Evolutionary conservation across 257 asterid genomes (phyloP).

Genomic region (Lithospermum erythrorhizon): DNA sequence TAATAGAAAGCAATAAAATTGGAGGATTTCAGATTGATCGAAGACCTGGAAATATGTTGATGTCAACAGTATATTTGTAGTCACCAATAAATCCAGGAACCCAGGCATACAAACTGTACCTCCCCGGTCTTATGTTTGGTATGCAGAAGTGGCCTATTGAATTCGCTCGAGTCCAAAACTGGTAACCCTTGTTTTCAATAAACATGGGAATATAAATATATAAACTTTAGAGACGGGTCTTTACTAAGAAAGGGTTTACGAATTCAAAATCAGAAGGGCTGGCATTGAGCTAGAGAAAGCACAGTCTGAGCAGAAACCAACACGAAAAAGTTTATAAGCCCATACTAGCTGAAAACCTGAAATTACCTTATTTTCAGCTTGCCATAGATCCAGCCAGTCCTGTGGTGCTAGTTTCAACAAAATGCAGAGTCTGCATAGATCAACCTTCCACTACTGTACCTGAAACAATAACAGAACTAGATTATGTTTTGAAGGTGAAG

Average conservation of each 20-base stretch:
- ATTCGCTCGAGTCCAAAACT: constrained; percentile 58
- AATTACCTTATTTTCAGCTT: constrained; percentile 42
- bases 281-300: not conserved
- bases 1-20: no score
- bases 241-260: not conserved
- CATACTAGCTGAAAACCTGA: not conserved
- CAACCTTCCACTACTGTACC: constrained; percentile 8
- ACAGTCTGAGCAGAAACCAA: not conserved
- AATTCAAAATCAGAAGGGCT: not conserved
- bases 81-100: constrained; percentile 63
- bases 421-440: constrained; percentile 39
- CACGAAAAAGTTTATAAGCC: not conserved
- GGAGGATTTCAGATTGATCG: not conserved
- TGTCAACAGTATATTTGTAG: constrained; percentile 21
- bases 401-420: constrained; percentile 63
- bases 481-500: not conserved
- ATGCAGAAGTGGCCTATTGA: constrained; percentile 37
- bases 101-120: constrained; percentile 57
- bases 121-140: constrained; percentile 23
- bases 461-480: not conserved
- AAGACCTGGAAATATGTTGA: constrained; percentile 35
- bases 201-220: not conserved
- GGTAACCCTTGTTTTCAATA: constrained; percentile 40
- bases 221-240: not conserved
- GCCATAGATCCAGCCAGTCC: constrained; percentile 79